Evolutionary conservation across 2,329 filamentous ascomycete species (phyloP), one percentile per base, ranked within the genome.

Genomic region (Botrytis byssoidea): DNA sequence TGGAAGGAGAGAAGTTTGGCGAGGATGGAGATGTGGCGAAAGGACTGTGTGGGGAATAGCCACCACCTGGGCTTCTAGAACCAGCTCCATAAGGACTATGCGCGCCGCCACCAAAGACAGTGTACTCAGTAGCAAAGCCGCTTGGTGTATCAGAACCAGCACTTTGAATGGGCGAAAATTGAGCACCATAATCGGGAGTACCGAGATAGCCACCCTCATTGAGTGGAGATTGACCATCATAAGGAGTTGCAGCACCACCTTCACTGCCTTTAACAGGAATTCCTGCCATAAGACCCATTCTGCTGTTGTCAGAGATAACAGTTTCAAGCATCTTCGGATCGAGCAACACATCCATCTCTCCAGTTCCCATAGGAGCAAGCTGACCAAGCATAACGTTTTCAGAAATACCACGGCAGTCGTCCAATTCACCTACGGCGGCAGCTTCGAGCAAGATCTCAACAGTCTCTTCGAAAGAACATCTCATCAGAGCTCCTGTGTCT

Each of bases 381-480:
- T 99, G 96, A 76, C 96, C 96, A 76, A 99, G 89, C 89, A 99
- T 99, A 81, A 99, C 92, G 85, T 99, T 99, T 85, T 99, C 96
- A 25, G 96, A 98, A 69, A 99, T 95, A 87, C 96, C 96, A 75
- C 94, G 93, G 85, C 97, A 99, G 83, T 99, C 96, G 81, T 99
- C 96, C 46, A 99, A 88, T 83, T 99, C 96, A 82, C 96, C 96
- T 69, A 93, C 93, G 25, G 94, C 94, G 37, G 96, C 96, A 75
- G 96, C 97, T 82, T 99, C 96, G 32, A 99, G 90, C 71, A 99
- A 86, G 86, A 99, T 99, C 82, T 99, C 97, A 59, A 99, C 96
- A 0, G 96, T 99, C 83, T 99, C 97, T 84, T 99, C 96, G 84
- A 99, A 99, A 2, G 96, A 99, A 87, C 97, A 99, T 83, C 96